Conservation (phyloP, 495 filamentous ascomycete genomes). For the Neurospora sp. region DNA sequence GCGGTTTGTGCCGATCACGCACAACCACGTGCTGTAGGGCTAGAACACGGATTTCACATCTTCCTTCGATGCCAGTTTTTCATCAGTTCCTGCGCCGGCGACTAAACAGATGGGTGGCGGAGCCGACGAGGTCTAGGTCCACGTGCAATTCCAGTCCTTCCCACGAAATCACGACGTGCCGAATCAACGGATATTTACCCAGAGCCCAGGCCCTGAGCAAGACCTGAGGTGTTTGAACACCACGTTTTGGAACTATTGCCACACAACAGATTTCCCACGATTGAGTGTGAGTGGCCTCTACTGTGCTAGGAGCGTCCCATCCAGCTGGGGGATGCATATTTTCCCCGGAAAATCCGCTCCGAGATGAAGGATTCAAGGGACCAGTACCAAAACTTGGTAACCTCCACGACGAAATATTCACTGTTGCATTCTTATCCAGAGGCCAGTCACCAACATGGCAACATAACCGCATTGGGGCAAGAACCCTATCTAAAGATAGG, state of each 20-base stretch:
- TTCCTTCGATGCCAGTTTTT: background rate
- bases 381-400: background rate
- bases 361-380: background rate
- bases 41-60: background rate
- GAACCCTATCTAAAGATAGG: background rate
- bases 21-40: background rate
- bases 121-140: background rate
- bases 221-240: background rate
- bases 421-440: background rate
- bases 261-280: background rate
- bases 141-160: background rate
- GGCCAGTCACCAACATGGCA: background rate
- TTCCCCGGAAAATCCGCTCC: background rate
- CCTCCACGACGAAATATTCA: background rate
- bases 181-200: background rate
- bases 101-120: background rate
- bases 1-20: background rate
- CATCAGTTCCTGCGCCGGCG: background rate
- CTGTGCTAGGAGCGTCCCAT: background rate
- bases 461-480: background rate
- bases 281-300: background rate
- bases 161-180: background rate
- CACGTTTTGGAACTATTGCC: background rate
- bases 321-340: background rate
- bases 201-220: background rate